Evolutionary conservation across 2,329 filamentous ascomycete species (phyloP).

Genomic region (Aspergillus puulaauensis): DNA sequence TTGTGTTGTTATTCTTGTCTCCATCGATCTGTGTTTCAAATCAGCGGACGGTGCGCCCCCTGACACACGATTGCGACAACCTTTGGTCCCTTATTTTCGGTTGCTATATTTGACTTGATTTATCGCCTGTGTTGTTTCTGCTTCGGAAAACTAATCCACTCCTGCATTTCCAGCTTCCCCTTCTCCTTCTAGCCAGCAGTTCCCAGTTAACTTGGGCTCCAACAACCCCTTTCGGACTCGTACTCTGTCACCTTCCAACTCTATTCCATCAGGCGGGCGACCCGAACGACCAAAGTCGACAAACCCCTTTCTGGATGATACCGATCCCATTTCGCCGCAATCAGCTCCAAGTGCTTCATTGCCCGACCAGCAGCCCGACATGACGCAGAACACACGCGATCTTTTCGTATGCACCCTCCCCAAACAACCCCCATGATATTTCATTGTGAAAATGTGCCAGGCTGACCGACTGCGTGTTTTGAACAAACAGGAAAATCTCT

Average conservation of each 20-base stretch:
- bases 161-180: constrained; percentile 13
- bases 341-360: constrained; percentile 32
- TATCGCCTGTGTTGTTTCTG: constrained; percentile 2
- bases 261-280: constrained; percentile 27
- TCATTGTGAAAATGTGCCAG: background rate
- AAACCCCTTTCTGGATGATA: constrained; percentile 62
- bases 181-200: constrained; percentile 31
- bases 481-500: constrained; percentile 37
- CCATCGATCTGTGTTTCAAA: constrained; percentile 21
- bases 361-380: constrained; percentile 36
- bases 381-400: constrained; percentile 53
- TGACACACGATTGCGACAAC: constrained; percentile 13
- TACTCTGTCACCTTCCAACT: constrained; percentile 38
- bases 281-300: constrained; percentile 55
- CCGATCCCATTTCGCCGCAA: constrained; percentile 38
- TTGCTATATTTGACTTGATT: constrained; percentile 14
- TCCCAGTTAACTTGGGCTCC: constrained; percentile 39
- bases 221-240: constrained; percentile 54
- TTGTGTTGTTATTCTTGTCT: constrained; percentile 9
- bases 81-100: background rate
- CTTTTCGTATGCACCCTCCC: constrained; percentile 56
- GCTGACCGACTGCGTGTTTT: background rate
- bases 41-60: constrained; percentile 14
- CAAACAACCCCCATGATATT: background rate
- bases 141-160: constrained; percentile 5